Evolutionary conservation across 257 asterid species (phyloP).

Genomic region (Voacanga thouarsii): DNA sequence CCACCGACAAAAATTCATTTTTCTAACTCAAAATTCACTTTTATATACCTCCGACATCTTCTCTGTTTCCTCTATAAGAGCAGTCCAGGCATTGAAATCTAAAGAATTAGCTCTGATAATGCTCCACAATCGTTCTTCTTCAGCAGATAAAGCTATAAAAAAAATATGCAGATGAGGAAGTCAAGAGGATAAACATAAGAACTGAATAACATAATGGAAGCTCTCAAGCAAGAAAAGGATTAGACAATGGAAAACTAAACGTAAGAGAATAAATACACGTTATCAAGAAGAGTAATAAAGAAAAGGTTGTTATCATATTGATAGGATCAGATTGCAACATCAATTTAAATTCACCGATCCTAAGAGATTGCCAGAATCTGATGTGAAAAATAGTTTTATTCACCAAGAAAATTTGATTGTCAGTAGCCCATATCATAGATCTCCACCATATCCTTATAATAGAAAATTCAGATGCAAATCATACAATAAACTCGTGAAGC

Average conservation of each 20-base stretch:
- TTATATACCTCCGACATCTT: conserved; percentile 72
- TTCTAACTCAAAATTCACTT: background rate
- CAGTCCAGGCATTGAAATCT: conserved; percentile 94
- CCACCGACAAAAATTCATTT: background rate
- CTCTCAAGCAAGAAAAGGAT: background rate
- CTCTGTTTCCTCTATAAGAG: conserved; percentile 92
- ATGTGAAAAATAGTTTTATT: background rate
- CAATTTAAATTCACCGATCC: too few species aligned
- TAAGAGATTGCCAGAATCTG: background rate
- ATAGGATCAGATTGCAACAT: background rate
- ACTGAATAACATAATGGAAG: background rate
- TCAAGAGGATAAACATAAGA: background rate
- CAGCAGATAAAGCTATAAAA: conserved; percentile 64
- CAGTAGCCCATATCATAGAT: background rate
- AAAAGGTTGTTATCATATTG: background rate
- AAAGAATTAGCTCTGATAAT: conserved; percentile 76
- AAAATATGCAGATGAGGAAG: background rate
- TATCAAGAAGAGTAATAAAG: background rate
- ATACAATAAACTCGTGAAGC: background rate
- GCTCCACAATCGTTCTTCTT: conserved; percentile 96
- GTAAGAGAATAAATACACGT: background rate
- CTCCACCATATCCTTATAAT: background rate
- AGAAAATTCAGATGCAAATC: background rate
- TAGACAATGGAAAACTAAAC: background rate
- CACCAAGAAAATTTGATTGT: background rate